phyloP scores from a whole-genome alignment of 2,329 filamentous ascomycete genomes.

The Fusarium falciforme region DNA sequence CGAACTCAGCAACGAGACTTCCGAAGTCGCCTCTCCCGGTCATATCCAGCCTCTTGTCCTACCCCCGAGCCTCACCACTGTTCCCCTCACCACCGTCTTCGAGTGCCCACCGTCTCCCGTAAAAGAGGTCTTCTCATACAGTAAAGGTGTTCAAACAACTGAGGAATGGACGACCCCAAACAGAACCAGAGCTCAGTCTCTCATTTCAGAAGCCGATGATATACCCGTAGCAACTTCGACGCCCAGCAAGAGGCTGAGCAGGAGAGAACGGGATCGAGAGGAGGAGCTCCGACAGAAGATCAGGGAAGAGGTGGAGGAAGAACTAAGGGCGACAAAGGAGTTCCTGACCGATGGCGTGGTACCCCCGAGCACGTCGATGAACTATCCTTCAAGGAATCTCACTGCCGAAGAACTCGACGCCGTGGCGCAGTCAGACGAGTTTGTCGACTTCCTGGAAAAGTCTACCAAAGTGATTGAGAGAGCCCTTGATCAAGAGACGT shows the following conservation, averaged over 20 bases:
- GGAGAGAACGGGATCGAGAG: slow-evolving; percentile 83
- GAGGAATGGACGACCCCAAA: slow-evolving; percentile 75
- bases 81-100: slow-evolving; percentile 79
- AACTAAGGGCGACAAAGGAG: slow-evolving; percentile 79
- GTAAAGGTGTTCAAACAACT: slow-evolving; percentile 93
- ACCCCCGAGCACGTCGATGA: slow-evolving; percentile 49
- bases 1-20: slow-evolving; percentile 81
- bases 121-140: slow-evolving; percentile 93
- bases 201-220: slow-evolving; percentile 71
- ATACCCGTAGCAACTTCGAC: slow-evolving; percentile 65
- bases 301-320: slow-evolving; percentile 90
- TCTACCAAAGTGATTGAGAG: slow-evolving; percentile 98
- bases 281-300: slow-evolving; percentile 90
- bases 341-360: slow-evolving; percentile 60
- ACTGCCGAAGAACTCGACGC: slow-evolving; percentile 88
- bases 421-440: slow-evolving; percentile 91
- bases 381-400: slow-evolving; percentile 83
- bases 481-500: slow-evolving; percentile 88
- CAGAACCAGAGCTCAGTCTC: slow-evolving; percentile 56
- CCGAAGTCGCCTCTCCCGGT: slow-evolving; percentile 66
- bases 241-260: slow-evolving; percentile 79
- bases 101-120: slow-evolving; percentile 82
- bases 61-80: slow-evolving; percentile 78
- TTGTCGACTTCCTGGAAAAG: slow-evolving; percentile 93
- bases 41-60: slow-evolving; percentile 56